phyloP scores from a whole-genome alignment of 2,329 filamentous ascomycete genomes.

The Tolypocladium endophyticum region DNA sequence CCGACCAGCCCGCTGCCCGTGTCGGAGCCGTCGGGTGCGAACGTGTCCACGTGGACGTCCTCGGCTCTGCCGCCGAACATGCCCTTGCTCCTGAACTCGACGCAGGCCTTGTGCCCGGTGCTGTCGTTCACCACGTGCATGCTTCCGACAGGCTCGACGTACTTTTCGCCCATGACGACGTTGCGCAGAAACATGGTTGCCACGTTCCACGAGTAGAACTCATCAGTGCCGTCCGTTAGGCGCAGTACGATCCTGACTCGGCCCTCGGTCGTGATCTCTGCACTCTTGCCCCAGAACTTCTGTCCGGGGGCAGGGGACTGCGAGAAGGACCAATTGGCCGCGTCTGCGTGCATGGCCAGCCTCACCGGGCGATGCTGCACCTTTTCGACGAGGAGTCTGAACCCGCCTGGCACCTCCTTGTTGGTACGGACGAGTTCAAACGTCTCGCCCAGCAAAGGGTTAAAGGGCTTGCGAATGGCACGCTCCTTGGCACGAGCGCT shows the following conservation, averaged over 20 bases:
- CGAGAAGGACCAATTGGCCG: constrained; percentile 71
- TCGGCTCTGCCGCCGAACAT: constrained; percentile 96
- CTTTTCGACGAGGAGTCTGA: constrained; percentile 90
- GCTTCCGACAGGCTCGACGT: constrained; percentile 85
- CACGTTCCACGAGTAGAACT: constrained; percentile 79
- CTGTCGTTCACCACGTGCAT: constrained; percentile 82
- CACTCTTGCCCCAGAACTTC: constrained; percentile 98
- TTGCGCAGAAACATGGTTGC: constrained; percentile 90
- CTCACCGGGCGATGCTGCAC: constrained; percentile 87
- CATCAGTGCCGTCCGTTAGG: constrained; percentile 54
- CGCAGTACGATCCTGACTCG: constrained; percentile 68
- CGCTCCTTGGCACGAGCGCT: constrained; percentile 77
- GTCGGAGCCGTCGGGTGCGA: constrained; percentile 53
- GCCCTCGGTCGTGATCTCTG: constrained; percentile 88
- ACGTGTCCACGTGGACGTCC: constrained; percentile 70
- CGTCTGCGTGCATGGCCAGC: constrained; percentile 87
- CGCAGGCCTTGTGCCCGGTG: constrained; percentile 70
- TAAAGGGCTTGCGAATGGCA: constrained; percentile 91
- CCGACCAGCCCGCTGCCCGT: constrained; percentile 62
- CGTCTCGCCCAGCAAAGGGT: constrained; percentile 91
- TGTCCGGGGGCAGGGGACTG: constrained; percentile 84
- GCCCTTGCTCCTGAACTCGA: constrained; percentile 87
- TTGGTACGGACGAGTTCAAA: constrained; percentile 86
- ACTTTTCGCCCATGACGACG: constrained; percentile 96
- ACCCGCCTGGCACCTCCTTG: constrained; percentile 58